Conservation (phyloP, 257 asterid species). For the Solanum ossicruentum region DNA sequence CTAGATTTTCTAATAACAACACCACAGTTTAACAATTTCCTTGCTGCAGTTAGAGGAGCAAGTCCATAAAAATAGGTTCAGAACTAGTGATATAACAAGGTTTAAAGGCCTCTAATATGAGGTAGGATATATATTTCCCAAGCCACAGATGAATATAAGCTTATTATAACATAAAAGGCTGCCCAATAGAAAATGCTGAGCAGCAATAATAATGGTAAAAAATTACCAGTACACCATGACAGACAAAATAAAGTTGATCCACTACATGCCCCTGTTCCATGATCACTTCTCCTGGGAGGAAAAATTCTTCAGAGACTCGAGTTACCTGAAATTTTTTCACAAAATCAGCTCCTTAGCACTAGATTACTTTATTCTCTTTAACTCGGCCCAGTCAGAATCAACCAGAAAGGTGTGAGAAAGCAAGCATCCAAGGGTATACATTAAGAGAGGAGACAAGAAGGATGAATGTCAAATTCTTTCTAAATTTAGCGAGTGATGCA, state of each 20-base stretch:
- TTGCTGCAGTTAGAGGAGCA: not conserved
- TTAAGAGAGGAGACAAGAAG: not conserved
- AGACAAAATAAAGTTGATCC: conserved; percentile 85
- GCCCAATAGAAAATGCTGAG: not conserved
- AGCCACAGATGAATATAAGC: not conserved
- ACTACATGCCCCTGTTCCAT: conserved; percentile 76
- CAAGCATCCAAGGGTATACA: not conserved
- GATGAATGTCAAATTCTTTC: not conserved
- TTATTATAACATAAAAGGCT: not conserved
- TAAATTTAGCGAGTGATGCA: not conserved
- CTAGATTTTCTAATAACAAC: not conserved
- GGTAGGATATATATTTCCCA: not conserved
- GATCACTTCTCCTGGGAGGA: conserved; percentile 90
- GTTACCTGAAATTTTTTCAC: conserved; percentile 35
- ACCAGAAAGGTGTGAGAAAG: not conserved
- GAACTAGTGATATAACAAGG: not conserved
- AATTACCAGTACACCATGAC: conserved; percentile 68
- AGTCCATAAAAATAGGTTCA: not conserved
- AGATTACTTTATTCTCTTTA: not conserved
- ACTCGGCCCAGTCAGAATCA: not conserved
- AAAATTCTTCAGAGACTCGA: conserved; percentile 84
- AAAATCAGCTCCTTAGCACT: not conserved
- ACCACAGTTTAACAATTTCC: not conserved
- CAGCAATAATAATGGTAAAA: not conserved
- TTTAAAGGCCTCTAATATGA: not conserved